phyloP scores from a whole-genome alignment of 352 stramenopile genomes.

The Phytopythium litorale region DNA sequence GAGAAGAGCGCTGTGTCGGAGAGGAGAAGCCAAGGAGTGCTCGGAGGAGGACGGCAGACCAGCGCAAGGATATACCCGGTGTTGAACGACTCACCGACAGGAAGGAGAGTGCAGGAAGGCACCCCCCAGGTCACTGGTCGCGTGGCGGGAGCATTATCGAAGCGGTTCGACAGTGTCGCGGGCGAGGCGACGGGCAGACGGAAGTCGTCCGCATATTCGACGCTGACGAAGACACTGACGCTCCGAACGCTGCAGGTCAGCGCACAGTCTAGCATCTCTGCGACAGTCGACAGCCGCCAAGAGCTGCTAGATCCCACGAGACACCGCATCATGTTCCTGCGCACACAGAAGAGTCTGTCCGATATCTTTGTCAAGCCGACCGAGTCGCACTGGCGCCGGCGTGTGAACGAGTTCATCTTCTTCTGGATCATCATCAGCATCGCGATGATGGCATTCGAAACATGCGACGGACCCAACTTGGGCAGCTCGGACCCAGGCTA shows the following conservation, averaged over 20 bases:
- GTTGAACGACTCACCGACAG: background rate
- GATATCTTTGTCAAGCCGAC: constrained; percentile 39
- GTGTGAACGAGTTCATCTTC: constrained; percentile 44
- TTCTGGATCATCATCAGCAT: constrained; percentile 52
- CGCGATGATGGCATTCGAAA: constrained; percentile 44
- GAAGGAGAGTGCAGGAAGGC: background rate
- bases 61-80: constrained; percentile 9
- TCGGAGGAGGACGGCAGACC: background rate
- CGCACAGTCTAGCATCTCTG: constrained; percentile 7
- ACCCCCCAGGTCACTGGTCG: background rate
- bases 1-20: constrained; percentile 7
- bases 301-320: constrained; percentile 17
- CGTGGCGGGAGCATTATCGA: background rate
- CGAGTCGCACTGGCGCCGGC: constrained; percentile 28
- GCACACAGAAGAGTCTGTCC: constrained; percentile 32
- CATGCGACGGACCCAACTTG: constrained; percentile 56
- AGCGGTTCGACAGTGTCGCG: background rate
- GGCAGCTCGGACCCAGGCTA: constrained; percentile 51
- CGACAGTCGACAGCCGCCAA: background rate
- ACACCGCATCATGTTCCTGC: constrained; percentile 34
- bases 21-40: background rate
- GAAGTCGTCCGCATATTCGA: constrained; percentile 2
- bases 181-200: background rate
- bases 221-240: constrained; percentile 15
- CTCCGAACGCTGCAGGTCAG: constrained; percentile 16